A percentile compares a stretch with the other conserved stretches of the same genome.
phyloP scores from a whole-genome alignment of 2,329 filamentous ascomycete genomes.

The Hymenoscyphus fructigenus region DNA sequence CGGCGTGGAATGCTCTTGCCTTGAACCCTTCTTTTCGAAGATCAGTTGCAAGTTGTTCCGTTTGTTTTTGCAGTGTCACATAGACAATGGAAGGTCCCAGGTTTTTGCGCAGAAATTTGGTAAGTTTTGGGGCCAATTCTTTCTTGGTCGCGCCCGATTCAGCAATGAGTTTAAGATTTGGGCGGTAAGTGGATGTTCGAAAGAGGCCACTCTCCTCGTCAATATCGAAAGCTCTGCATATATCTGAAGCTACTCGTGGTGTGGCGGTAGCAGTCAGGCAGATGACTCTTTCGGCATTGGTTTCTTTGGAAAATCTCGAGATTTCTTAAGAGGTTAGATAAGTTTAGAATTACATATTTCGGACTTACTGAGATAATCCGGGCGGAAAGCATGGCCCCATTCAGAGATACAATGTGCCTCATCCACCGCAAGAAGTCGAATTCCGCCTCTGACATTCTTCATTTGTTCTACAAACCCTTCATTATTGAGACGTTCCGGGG shows the following conservation, averaged over 20 bases:
- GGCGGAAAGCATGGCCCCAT: constrained; percentile 51
- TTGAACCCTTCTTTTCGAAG: constrained; percentile 42
- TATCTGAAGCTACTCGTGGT: constrained; percentile 53
- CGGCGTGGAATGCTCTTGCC: constrained; percentile 50
- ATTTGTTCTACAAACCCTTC: constrained; percentile 58
- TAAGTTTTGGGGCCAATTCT: constrained; percentile 47
- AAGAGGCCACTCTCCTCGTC: constrained; percentile 49
- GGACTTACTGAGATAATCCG: constrained; percentile 48
- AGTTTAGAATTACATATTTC: not conserved
- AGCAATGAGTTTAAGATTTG: constrained; percentile 53
- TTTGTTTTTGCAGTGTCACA: constrained; percentile 56
- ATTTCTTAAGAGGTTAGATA: constrained; percentile 37
- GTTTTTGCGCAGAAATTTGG: constrained; percentile 49
- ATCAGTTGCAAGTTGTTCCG: constrained; percentile 44
- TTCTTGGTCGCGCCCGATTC: constrained; percentile 43
- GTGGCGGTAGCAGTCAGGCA: constrained; percentile 62
- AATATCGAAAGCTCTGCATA: constrained; percentile 54
- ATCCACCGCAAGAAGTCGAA: constrained; percentile 57
- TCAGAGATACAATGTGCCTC: constrained; percentile 61
- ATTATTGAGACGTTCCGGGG: constrained; percentile 60
- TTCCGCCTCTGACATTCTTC: constrained; percentile 52
- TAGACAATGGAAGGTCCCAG: constrained; percentile 60
- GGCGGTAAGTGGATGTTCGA: constrained; percentile 57
- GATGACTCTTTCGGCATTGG: constrained; percentile 56
- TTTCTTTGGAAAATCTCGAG: constrained; percentile 54